Conservation (phyloP, 345 rosid species). For the Limnanthes douglasii region DNA sequence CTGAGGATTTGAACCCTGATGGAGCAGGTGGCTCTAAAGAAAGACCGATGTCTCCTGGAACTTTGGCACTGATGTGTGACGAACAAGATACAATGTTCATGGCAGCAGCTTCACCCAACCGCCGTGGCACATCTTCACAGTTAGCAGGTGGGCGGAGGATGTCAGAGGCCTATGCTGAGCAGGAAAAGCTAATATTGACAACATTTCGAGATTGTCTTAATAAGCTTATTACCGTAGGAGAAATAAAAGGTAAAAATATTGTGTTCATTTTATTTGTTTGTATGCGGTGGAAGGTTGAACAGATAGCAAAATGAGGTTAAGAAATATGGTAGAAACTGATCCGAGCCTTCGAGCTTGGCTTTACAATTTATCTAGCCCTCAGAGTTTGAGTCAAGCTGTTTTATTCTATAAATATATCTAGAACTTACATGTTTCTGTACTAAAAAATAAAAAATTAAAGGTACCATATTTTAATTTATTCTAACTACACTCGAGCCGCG, state of each 20-base stretch:
- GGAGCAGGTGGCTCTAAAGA: slow-evolving; percentile 43
- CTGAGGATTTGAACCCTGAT: slow-evolving; percentile 33
- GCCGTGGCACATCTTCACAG: slow-evolving; percentile 35
- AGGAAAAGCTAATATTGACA: slow-evolving; percentile 66
- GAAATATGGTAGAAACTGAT: not conserved
- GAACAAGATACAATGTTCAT: slow-evolving; percentile 80
- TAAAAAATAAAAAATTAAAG: too few species aligned
- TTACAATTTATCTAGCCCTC: too few species aligned
- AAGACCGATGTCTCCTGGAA: slow-evolving; percentile 94
- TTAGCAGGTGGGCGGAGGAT: slow-evolving; percentile 36
- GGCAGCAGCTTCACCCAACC: slow-evolving; percentile 36
- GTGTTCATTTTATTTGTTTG: too few species aligned
- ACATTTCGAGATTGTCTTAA: slow-evolving; percentile 82
- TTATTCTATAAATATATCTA: too few species aligned
- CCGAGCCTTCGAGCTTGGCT: slow-evolving; percentile 4
- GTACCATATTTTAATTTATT: too few species aligned
- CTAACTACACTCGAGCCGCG: too few species aligned
- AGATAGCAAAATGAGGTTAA: not conserved
- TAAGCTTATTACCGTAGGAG: slow-evolving; percentile 71
- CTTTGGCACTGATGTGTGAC: slow-evolving; percentile 97
- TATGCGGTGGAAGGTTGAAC: too few species aligned
- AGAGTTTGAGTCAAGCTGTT: too few species aligned
- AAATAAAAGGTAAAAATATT: slow-evolving; percentile 51
- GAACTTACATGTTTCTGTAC: not conserved
- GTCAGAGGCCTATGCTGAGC: slow-evolving; percentile 59